phyloP scores from a whole-genome alignment of 2,329 filamentous ascomycete species.

The Thermothelomyces thermophilus region DNA sequence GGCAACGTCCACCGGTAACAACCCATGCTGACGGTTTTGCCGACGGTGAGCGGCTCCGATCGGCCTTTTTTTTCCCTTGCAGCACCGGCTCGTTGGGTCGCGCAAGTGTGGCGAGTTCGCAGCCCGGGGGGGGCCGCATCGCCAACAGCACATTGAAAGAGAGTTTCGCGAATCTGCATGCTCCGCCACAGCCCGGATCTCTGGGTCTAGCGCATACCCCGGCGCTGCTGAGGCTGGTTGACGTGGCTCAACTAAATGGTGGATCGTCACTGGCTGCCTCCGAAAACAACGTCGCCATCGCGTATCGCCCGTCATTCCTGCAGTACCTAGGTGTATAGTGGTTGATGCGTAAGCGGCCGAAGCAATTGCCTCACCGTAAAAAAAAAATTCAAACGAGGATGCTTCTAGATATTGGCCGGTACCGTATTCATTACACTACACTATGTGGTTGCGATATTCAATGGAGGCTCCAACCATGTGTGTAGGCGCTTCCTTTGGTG shows the following conservation, averaged over 20 bases:
- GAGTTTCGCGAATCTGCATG: slow-evolving; percentile 19
- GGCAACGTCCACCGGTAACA: not conserved
- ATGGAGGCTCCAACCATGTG: too few species aligned
- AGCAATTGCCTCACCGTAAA: too few species aligned
- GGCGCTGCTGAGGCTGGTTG: slow-evolving; percentile 36
- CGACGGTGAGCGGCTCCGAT: slow-evolving; percentile 10
- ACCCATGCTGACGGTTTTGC: not conserved
- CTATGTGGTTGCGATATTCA: too few species aligned
- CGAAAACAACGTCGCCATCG: slow-evolving; percentile 2
- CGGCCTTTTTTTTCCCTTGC: slow-evolving; percentile 3
- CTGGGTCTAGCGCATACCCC: slow-evolving; percentile 14
- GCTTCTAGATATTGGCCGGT: not conserved
- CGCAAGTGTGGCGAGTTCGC: slow-evolving; percentile 20
- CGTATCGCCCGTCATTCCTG: not conserved
- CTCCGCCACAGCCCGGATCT: slow-evolving; percentile 35
- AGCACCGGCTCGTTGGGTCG: slow-evolving; percentile 10
- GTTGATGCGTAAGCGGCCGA: too few species aligned
- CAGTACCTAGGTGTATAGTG: not conserved
- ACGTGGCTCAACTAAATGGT: slow-evolving; percentile 34
- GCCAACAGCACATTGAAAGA: slow-evolving; percentile 5
- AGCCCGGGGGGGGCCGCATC: slow-evolving; percentile 13
- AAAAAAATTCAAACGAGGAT: too few species aligned
- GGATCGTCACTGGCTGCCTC: slow-evolving; percentile 18
- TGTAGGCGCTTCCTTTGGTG: too few species aligned
- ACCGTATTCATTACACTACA: too few species aligned